Evolutionary conservation across 2,329 filamentous ascomycete genomes (phyloP).

Genomic region (Talaromyces funiculosus): DNA sequence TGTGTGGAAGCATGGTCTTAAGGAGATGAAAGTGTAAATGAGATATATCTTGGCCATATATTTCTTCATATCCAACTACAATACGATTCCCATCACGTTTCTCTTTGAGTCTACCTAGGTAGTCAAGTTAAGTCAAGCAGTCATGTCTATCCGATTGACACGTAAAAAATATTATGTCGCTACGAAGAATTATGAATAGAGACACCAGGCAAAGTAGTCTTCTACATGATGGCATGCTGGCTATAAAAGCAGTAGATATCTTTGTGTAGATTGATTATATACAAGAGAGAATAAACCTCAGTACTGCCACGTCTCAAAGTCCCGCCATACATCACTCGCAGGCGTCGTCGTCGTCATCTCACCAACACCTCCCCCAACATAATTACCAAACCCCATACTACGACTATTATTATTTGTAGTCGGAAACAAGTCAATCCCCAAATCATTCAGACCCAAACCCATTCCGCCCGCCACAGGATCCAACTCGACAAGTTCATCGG

Average conservation of each 20-base stretch:
- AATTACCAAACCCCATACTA: not conserved
- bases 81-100: not conserved
- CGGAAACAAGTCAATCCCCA: constrained; percentile 2
- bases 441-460: constrained; percentile 13
- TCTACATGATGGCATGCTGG: not conserved
- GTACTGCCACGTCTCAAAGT: constrained; percentile 10
- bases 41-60: not conserved
- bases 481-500: constrained; percentile 40
- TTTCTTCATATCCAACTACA: not conserved
- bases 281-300: not conserved
- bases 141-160: constrained; percentile 6
- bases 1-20: constrained; percentile 92
- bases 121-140: not conserved
- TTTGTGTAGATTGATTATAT: not conserved
- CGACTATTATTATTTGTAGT: not conserved
- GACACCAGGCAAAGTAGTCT: not conserved
- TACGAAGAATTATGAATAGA: constrained; percentile 20
- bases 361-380: not conserved
- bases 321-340: constrained; percentile 4
- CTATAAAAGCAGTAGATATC: not conserved
- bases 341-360: not conserved
- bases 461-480: constrained; percentile 33
- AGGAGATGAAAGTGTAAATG: constrained; percentile 80
- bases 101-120: too few relatives aligned
- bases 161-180: constrained; percentile 12